Evolutionary conservation across 2,329 filamentous ascomycete genomes (phyloP).

Genomic region (Botrytis sinoallii): DNA sequence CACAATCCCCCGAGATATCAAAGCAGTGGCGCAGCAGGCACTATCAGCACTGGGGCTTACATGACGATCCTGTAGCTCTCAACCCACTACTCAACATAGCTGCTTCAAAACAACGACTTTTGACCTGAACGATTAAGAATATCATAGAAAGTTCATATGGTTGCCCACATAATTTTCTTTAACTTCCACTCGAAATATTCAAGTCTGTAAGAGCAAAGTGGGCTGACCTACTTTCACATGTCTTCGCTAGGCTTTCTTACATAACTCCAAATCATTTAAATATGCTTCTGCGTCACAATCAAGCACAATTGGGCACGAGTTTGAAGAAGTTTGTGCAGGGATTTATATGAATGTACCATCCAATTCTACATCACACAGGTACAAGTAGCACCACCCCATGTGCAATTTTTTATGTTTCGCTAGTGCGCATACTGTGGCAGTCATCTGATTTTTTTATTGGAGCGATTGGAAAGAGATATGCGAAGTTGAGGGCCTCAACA

Average conservation of each 20-base stretch:
- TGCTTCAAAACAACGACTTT: not conserved
- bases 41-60: constrained; percentile 7
- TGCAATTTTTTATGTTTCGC: not conserved
- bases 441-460: constrained; percentile 20
- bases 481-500: constrained; percentile 8
- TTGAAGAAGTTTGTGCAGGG: constrained; percentile 14
- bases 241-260: constrained; percentile 1
- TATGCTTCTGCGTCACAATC: constrained; percentile 13
- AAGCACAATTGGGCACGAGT: constrained; percentile 12
- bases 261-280: not conserved
- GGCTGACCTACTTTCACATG: constrained; percentile 18
- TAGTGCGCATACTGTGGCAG: constrained; percentile 18
- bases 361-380: constrained; percentile 7
- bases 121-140: not conserved
- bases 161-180: not conserved
- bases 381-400: not conserved
- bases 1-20: constrained; percentile 7
- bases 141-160: not conserved
- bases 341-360: constrained; percentile 19
- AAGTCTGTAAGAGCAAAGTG: constrained; percentile 4
- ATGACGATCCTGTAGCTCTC: constrained; percentile 12
- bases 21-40: constrained; percentile 5
- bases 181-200: not conserved
- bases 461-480: constrained; percentile 6
- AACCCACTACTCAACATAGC: not conserved